Percentiles rank a stretch among this genome's conserved stretches.
These are phyloP conservation scores for Uncinocarpus reesii DNA, from an alignment of 2,329 filamentous ascomycete species.

Conservation along the genomic window DNA sequence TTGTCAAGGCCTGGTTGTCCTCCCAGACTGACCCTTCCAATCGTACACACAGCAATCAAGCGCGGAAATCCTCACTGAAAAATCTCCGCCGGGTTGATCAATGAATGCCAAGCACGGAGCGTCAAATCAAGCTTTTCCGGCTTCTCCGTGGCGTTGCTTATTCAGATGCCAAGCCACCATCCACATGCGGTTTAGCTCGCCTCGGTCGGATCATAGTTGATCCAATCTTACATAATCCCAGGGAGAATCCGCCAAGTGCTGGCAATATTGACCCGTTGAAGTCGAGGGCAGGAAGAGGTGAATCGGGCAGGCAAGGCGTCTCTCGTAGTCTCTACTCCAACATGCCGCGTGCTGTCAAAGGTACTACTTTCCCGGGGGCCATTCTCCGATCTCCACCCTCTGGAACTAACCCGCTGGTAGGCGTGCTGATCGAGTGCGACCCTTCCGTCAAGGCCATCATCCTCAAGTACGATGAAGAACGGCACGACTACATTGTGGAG, in stretches of 20 bases:
- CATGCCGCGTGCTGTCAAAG: constrained; percentile 17
- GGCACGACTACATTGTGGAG: constrained; percentile 40
- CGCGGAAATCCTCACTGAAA: too few species aligned
- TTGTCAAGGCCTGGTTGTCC: too few species aligned
- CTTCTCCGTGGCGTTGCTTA: background rate
- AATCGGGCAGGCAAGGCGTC: background rate
- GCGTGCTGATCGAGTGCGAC: constrained; percentile 40
- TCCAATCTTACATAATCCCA: too few species aligned
- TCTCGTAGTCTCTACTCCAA: background rate
- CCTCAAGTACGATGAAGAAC: constrained; percentile 39
- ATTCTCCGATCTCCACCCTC: background rate
- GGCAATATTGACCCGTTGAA: too few species aligned
- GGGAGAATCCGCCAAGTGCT: too few species aligned
- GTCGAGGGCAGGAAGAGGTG: background rate
- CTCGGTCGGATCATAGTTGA: too few species aligned
- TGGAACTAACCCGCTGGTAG: constrained; percentile 19
- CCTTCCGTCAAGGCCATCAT: constrained; percentile 42
- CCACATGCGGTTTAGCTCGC: too few species aligned
- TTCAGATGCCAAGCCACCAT: too few species aligned
- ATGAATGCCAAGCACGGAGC: background rate
- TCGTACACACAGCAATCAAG: too few species aligned
- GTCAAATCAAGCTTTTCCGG: constrained; percentile 7
- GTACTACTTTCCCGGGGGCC: background rate
- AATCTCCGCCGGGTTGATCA: too few species aligned
- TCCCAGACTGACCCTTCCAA: too few species aligned